Evolutionary conservation across 2,329 filamentous ascomycete species (phyloP), one percentile per base, ranked within the genome.

Genomic region (Anthostomella pinea): DNA sequence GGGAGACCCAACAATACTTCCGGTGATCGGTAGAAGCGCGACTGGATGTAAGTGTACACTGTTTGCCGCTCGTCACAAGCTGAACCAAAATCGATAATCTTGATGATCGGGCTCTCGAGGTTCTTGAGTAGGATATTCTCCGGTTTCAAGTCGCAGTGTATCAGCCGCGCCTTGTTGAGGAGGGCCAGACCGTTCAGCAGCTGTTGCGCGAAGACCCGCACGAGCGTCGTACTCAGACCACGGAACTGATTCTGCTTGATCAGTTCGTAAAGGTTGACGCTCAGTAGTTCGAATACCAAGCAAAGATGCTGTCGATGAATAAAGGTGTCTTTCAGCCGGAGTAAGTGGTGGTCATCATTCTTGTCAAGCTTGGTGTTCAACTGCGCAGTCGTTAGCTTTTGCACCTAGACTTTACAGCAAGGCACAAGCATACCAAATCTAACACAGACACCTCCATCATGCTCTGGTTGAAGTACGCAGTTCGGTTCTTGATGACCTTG

Each of bases 361-460:
- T 97, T 98, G 70, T 98, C 93, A 58, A 97, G 89, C 62, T 96
- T 95, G 48, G 89, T 95, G 63, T 98, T 98, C 57, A 98, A 78
- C 87, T 93, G 53, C 2, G 30, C 8, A 13, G 31, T 22, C 8
- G 48, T 65, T 48, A 63, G 60, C 20, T 11, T 26, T n/a, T 25
- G 9, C 15, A 39, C 28, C 10, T 9, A 18, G n/a, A 27, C 19
- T 6, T 14, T n/a, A 8, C 7, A n/a, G 13, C 21, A 20, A 8
- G 34, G 19, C 25, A 16, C 29, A 10, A 35, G 52, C 79, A 39
- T 73, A 94, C 88, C 73, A 98, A 62, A 64, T 98, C 93, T 39
- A 98, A 73, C 16, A 98, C 93, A 2, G 93, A 98, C 20, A 98
- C 93, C 62, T 98, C 93, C 93, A 98, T 98, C 93, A 98, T 98